Percentiles rank a stretch among this genome's conserved stretches.
Evolutionary conservation across 768 basidiomycete genomes (phyloP).

Genomic region (Tulasnella sp.): DNA sequence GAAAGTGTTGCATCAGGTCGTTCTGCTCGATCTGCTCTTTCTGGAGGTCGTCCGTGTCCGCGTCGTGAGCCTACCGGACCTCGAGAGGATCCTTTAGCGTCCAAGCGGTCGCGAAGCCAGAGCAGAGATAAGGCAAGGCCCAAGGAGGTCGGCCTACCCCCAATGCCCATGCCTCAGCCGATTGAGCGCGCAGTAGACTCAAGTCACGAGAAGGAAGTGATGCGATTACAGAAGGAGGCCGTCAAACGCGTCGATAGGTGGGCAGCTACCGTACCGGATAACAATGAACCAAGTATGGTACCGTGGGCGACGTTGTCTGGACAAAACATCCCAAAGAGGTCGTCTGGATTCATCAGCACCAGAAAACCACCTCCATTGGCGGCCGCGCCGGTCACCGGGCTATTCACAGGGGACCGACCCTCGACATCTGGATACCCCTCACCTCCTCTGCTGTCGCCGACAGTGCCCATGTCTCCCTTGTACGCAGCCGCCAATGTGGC

Average conservation of each 20-base stretch:
- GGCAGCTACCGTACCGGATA: not conserved
- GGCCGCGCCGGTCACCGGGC: not conserved
- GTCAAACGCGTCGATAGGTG: constrained; percentile 1
- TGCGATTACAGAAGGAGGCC: constrained; percentile 3
- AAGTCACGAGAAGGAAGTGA: constrained; percentile 9
- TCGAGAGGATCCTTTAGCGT: not conserved
- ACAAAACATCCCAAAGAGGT: constrained; percentile 5
- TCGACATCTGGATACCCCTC: not conserved
- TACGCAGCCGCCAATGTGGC: constrained; percentile 3
- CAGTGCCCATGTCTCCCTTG: not conserved
- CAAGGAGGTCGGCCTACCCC: constrained; percentile 2
- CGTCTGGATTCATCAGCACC: constrained; percentile 7
- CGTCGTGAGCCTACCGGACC: constrained; percentile 5
- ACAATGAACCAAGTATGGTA: not conserved
- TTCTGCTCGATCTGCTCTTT: not conserved
- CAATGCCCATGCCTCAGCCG: constrained; percentile 13
- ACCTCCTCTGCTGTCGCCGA: not conserved
- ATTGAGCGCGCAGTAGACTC: not conserved
- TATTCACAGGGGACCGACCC: not conserved
- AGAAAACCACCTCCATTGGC: not conserved
- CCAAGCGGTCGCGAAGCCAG: not conserved
- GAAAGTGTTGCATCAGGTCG: not conserved
- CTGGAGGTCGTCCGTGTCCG: not conserved
- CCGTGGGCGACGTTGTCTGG: constrained; percentile 14
- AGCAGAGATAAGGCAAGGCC: not conserved